These are phyloP conservation scores for Trichoderma sp. DNA, from an alignment of 2,329 filamentous ascomycete genomes.

Conservation along the genomic window DNA sequence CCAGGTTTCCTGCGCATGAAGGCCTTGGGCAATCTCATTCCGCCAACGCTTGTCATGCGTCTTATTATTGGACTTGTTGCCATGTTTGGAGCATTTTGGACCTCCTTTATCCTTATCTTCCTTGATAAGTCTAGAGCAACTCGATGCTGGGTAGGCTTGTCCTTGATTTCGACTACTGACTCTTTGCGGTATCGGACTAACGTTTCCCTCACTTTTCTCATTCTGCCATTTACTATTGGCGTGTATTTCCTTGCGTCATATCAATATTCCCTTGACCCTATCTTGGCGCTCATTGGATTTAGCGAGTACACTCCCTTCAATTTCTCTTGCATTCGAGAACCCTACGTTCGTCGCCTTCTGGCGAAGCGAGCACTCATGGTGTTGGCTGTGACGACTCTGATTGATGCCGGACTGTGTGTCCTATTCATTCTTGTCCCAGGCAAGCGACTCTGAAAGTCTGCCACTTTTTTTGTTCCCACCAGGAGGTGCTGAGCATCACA, in stretches of 20 bases:
- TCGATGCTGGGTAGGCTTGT: slow-evolving; percentile 75
- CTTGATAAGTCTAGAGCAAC: slow-evolving; percentile 72
- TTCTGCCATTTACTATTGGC: slow-evolving; percentile 88
- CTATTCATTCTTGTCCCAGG: slow-evolving; percentile 96
- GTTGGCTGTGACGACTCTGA: slow-evolving; percentile 69
- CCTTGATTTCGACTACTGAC: not conserved
- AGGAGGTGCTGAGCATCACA: not conserved
- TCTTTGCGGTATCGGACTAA: slow-evolving; percentile 25
- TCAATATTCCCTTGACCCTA: slow-evolving; percentile 91
- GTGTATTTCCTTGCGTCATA: slow-evolving; percentile 89
- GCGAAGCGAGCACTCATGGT: slow-evolving; percentile 82
- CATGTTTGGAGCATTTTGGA: slow-evolving; percentile 93
- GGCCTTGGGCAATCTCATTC: slow-evolving; percentile 92
- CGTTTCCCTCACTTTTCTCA: slow-evolving; percentile 43
- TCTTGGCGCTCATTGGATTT: slow-evolving; percentile 83
- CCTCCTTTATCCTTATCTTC: slow-evolving; percentile 90
- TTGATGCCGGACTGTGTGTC: slow-evolving; percentile 80
- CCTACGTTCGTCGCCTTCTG: slow-evolving; percentile 84
- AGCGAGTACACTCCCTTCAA: slow-evolving; percentile 97
- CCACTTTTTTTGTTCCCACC: not conserved
- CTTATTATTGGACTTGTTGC: slow-evolving; percentile 78
- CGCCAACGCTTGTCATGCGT: slow-evolving; percentile 81
- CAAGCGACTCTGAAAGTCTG: slow-evolving; percentile 63
- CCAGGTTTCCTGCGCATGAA: slow-evolving; percentile 94
- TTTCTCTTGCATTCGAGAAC: slow-evolving; percentile 84